These are phyloP conservation scores for Domatiomyces globalis DNA, from an alignment of 2,329 filamentous ascomycete species.

Conservation along the genomic window DNA sequence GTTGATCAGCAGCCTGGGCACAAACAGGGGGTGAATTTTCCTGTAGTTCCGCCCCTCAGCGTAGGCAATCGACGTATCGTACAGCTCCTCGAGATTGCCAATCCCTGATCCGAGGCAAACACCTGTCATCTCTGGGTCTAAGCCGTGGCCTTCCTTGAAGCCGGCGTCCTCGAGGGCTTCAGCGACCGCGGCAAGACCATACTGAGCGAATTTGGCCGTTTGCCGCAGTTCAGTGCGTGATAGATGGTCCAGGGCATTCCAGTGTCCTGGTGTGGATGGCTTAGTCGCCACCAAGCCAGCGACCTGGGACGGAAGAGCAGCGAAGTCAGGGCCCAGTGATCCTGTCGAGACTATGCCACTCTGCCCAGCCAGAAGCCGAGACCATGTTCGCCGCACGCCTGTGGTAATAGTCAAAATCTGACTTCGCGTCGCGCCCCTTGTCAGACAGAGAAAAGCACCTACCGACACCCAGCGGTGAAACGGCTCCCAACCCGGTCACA, in stretches of 20 bases:
- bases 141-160: constrained; percentile 50
- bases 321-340: constrained; percentile 49
- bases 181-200: constrained; percentile 69
- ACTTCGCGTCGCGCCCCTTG: background rate
- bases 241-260: constrained; percentile 33
- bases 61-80: constrained; percentile 65
- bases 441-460: constrained; percentile 15
- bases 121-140: constrained; percentile 62
- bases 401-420: background rate
- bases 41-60: constrained; percentile 52
- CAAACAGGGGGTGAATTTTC: constrained; percentile 85
- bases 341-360: constrained; percentile 67
- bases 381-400: constrained; percentile 66
- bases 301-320: constrained; percentile 65
- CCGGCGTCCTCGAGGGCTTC: constrained; percentile 75
- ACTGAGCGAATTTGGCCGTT: constrained; percentile 86
- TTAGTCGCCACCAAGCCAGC: constrained; percentile 65
- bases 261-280: constrained; percentile 21
- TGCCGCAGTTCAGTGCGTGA: constrained; percentile 47
- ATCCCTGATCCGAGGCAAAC: constrained; percentile 93
- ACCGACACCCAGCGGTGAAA: constrained; percentile 73
- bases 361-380: constrained; percentile 60
- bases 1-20: constrained; percentile 86
- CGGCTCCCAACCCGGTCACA: constrained; percentile 67
- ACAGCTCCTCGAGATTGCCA: constrained; percentile 83